phyloP scores from a whole-genome alignment of 257 asterid species.

The Solanum pinnatisectum region DNA sequence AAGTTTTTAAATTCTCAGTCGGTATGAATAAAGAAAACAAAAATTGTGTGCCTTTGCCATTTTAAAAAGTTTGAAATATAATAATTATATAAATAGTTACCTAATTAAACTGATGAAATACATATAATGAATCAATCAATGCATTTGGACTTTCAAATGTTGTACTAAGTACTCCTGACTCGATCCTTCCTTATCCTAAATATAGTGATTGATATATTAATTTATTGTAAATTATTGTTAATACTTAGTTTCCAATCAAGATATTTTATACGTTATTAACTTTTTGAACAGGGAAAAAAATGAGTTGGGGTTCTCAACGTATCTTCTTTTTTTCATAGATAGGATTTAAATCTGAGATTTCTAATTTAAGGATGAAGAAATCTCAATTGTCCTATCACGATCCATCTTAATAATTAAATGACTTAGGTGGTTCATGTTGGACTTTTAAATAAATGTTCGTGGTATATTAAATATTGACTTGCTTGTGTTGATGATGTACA shows the following conservation, averaged over 20 bases:
- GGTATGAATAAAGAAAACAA: background rate
- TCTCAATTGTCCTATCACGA: background rate
- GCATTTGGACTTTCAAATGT: background rate
- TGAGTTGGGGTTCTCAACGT: background rate
- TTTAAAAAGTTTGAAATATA: background rate
- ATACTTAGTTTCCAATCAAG: too few species aligned
- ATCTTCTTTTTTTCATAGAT: too few species aligned
- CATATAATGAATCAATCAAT: background rate
- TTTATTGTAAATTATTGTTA: background rate
- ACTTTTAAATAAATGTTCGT: background rate
- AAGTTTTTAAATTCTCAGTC: background rate
- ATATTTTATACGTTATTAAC: too few species aligned
- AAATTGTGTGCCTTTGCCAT: background rate
- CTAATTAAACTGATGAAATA: background rate
- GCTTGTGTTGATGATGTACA: background rate
- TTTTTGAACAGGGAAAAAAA: background rate
- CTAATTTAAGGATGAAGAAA: too few species aligned
- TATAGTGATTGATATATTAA: background rate
- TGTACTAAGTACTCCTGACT: background rate
- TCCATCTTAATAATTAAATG: background rate
- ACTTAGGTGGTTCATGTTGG: background rate
- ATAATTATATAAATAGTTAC: background rate
- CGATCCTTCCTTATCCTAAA: background rate
- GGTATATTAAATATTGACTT: background rate
- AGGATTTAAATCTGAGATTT: too few species aligned